Evolutionary conservation across 2,329 filamentous ascomycete genomes (phyloP).

Genomic region (Raffaelea albimanens): DNA sequence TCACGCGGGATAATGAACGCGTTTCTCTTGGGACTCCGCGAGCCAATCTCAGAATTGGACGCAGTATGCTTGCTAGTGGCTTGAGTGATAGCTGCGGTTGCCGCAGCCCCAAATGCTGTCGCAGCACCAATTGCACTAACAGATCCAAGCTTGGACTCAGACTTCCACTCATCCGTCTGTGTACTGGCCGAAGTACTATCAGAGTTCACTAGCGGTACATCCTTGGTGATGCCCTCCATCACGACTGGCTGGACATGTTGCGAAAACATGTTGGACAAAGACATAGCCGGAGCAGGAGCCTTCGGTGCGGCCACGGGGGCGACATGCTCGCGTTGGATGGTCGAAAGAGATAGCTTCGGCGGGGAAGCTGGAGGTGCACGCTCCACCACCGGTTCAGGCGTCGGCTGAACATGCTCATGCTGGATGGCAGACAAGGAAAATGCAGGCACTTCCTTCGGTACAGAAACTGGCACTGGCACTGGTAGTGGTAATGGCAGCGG

Average conservation of each 20-base stretch:
- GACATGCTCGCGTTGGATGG: slow-evolving; percentile 23
- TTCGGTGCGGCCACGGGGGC: slow-evolving; percentile 16
- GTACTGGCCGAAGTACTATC: slow-evolving; percentile 13
- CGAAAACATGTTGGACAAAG: slow-evolving; percentile 4
- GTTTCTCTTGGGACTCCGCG: slow-evolving; percentile 41
- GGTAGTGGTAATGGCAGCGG: background rate
- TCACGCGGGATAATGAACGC: slow-evolving; percentile 48
- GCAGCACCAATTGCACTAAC: slow-evolving; percentile 2
- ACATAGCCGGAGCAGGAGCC: slow-evolving; percentile 9
- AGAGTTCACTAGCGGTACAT: background rate
- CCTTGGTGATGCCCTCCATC: background rate
- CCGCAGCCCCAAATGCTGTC: background rate
- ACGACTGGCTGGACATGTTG: slow-evolving; percentile 1
- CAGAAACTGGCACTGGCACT: background rate
- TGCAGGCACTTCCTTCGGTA: slow-evolving; percentile 3
- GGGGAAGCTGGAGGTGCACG: slow-evolving; percentile 22
- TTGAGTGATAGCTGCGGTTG: background rate
- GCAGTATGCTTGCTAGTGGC: slow-evolving; percentile 30
- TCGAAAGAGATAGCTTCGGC: slow-evolving; percentile 28
- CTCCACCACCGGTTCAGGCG: slow-evolving; percentile 14
- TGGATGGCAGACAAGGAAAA: slow-evolving; percentile 32
- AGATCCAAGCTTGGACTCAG: background rate
- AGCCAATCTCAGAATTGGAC: slow-evolving; percentile 20
- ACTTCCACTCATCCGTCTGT: slow-evolving; percentile 13
- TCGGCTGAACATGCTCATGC: slow-evolving; percentile 23